Evolutionary conservation across 2,329 filamentous ascomycete genomes (phyloP).

Genomic region (Gremmenia infestans): DNA sequence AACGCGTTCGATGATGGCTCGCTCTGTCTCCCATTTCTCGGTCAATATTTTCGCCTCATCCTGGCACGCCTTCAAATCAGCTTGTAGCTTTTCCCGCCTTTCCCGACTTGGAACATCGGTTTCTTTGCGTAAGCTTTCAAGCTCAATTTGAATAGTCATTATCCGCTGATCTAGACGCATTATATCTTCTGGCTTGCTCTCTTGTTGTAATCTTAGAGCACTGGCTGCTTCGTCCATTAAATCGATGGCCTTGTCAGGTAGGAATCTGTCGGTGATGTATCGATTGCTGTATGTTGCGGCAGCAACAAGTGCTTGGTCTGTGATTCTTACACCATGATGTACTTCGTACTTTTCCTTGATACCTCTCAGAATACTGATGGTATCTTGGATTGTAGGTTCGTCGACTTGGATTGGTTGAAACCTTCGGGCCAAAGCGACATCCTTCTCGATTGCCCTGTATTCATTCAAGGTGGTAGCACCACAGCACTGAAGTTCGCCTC

Average conservation of each 20-base stretch:
- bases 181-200: constrained; percentile 94
- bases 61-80: constrained; percentile 69
- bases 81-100: constrained; percentile 78
- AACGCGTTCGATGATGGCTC: constrained; percentile 76
- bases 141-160: constrained; percentile 94
- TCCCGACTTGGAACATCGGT: constrained; percentile 86
- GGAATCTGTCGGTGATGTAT: constrained; percentile 92
- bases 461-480: constrained; percentile 91
- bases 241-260: constrained; percentile 97
- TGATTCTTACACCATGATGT: constrained; percentile 93
- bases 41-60: constrained; percentile 71
- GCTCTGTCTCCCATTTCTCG: constrained; percentile 85
- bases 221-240: constrained; percentile 94
- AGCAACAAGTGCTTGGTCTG: constrained; percentile 84
- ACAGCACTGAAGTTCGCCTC: constrained; percentile 91
- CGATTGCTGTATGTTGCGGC: constrained; percentile 90
- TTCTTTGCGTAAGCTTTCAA: constrained; percentile 91
- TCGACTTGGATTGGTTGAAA: constrained; percentile 95
- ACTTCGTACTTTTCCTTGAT: constrained; percentile 98
- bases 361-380: constrained; percentile 88
- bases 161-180: constrained; percentile 90
- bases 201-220: constrained; percentile 84
- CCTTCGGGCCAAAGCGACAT: constrained; percentile 83
- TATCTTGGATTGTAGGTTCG: constrained; percentile 86
- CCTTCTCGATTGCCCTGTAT: constrained; percentile 92